Percentiles rank a stretch among this genome's conserved stretches.
phyloP scores from a whole-genome alignment of 2,329 filamentous ascomycete species.

The Phyllosticta capitalensis region DNA sequence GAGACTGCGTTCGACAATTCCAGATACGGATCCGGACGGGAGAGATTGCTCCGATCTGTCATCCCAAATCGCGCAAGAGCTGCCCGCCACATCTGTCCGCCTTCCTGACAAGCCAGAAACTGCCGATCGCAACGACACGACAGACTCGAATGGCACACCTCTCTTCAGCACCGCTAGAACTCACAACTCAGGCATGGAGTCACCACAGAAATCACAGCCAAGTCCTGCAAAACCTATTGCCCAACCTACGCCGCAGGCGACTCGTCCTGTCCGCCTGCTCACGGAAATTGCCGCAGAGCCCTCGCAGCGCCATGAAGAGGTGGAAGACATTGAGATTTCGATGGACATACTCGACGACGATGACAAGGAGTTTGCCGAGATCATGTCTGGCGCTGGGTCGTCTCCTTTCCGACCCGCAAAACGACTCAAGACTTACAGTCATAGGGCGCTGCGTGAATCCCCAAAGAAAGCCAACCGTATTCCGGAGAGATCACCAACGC shows the following conservation, averaged over 20 bases:
- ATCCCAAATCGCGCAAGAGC: neutral
- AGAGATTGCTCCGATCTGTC: neutral
- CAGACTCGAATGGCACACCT: neutral
- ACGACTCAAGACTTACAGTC: conserved; percentile 6
- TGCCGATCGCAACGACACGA: neutral
- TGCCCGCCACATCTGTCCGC: neutral
- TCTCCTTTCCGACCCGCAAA: conserved; percentile 10
- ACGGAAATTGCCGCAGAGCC: conserved; percentile 28
- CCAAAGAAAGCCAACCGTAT: conserved; percentile 4
- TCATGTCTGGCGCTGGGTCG: conserved; percentile 8
- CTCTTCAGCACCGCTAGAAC: conserved; percentile 26
- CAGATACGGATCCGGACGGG: neutral
- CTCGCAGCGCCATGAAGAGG: conserved; percentile 15
- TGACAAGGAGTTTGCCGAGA: conserved; percentile 15
- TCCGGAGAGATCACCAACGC: conserved; percentile 1
- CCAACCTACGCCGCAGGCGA: conserved; percentile 7
- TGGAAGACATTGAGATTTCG: conserved; percentile 1
- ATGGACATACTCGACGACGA: conserved; percentile 17
- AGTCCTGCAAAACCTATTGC: neutral
- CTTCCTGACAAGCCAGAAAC: neutral
- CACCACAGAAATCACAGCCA: neutral
- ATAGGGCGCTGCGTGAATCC: neutral
- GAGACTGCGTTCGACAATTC: conserved; percentile 2
- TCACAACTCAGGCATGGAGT: conserved; percentile 22
- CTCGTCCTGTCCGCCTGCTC: conserved; percentile 18